These are phyloP conservation scores for Trichocladium uniseriatum DNA, from an alignment of 495 filamentous ascomycete genomes.

Conservation along the genomic window DNA sequence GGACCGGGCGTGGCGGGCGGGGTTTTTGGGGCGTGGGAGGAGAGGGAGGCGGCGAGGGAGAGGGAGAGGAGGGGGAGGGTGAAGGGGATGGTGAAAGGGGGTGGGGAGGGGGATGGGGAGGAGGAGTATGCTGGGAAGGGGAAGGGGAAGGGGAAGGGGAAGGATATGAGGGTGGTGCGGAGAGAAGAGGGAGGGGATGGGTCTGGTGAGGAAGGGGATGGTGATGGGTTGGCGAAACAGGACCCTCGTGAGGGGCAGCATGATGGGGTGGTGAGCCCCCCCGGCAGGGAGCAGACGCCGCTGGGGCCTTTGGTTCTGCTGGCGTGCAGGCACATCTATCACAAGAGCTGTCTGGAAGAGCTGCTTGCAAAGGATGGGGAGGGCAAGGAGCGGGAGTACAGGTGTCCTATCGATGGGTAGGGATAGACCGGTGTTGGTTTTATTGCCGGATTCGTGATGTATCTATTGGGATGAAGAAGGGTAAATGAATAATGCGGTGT, in stretches of 20 bases:
- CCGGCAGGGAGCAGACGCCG: slow-evolving; percentile 16
- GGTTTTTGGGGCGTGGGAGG: slow-evolving; percentile 75
- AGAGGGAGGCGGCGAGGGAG: slow-evolving; percentile 28
- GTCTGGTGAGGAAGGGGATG: slow-evolving; percentile 2
- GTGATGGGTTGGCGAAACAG: background rate
- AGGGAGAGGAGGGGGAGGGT: slow-evolving; percentile 14
- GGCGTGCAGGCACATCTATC: slow-evolving; percentile 55
- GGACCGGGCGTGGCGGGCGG: slow-evolving; percentile 72
- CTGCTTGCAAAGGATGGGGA: slow-evolving; percentile 38
- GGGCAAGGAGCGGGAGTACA: slow-evolving; percentile 39
- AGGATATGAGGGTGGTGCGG: slow-evolving; percentile 11
- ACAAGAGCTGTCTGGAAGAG: slow-evolving; percentile 50
- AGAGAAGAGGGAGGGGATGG: slow-evolving; percentile 14
- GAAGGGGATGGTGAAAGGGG: background rate
- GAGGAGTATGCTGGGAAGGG: slow-evolving; percentile 28
- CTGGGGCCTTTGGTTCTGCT: slow-evolving; percentile 48
- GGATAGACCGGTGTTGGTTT: background rate
- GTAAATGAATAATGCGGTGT: too few species aligned
- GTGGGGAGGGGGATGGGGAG: slow-evolving; percentile 20
- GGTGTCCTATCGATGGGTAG: slow-evolving; percentile 48
- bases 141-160: slow-evolving; percentile 30
- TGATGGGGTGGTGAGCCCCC: background rate
- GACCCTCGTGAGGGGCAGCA: slow-evolving; percentile 7
- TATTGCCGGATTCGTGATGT: too few species aligned
- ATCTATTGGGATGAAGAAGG: too few species aligned